Evolutionary conservation across 106 monocot species (phyloP).

Genomic region (Dioscorea dumetorum): DNA sequence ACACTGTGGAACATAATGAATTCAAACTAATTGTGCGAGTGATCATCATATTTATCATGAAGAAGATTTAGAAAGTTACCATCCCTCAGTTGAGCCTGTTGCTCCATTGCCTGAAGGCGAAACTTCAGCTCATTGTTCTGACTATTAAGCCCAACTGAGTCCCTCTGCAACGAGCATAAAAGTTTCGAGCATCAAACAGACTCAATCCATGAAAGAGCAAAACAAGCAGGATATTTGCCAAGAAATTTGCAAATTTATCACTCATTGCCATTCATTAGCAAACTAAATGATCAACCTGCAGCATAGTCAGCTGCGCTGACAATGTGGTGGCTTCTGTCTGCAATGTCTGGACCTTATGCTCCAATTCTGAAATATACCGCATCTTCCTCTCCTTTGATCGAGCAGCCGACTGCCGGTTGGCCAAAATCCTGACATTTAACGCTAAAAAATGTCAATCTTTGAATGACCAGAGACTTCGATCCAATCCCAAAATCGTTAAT

Average conservation of each 20-base stretch:
- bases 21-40: too few relatives aligned
- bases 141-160: slow-evolving; percentile 50
- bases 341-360: slow-evolving; percentile 86
- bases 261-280: not conserved
- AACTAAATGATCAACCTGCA: slow-evolving; percentile 40
- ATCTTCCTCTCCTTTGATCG: slow-evolving; percentile 89
- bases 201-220: too few relatives aligned
- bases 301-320: slow-evolving; percentile 73
- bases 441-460: not conserved
- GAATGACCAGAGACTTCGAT: not conserved
- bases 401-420: slow-evolving; percentile 93
- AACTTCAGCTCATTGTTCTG: slow-evolving; percentile 83
- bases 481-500: not conserved
- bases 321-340: slow-evolving; percentile 93
- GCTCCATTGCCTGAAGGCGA: slow-evolving; percentile 85
- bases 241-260: too few relatives aligned
- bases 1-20: too few relatives aligned
- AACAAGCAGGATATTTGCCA: too few relatives aligned
- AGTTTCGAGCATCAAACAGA: not conserved
- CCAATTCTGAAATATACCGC: slow-evolving; percentile 78
- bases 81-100: slow-evolving; percentile 78
- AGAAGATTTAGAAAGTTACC: slow-evolving; percentile 24
- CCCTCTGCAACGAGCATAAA: slow-evolving; percentile 30
- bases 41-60: not conserved
- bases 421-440: slow-evolving; percentile 60